Evolutionary conservation across 1,284 basidiomycete genomes (phyloP).

Genomic region (Puccinia hordei): DNA sequence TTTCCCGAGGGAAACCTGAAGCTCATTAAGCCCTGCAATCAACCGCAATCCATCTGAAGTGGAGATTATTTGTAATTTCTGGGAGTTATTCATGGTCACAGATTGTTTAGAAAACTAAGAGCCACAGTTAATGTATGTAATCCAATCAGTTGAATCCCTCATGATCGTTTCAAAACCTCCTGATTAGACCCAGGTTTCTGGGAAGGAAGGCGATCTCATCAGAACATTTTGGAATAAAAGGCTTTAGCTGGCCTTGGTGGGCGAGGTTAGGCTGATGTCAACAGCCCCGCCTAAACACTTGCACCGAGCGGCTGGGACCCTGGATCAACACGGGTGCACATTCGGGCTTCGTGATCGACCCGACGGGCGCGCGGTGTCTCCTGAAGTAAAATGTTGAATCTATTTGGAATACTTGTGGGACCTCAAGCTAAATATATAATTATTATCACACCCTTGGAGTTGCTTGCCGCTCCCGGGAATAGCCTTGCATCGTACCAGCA

Average conservation of each 20-base stretch:
- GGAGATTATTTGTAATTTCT: no score
- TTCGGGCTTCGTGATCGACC: slow-evolving; percentile 8
- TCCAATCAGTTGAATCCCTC: no score
- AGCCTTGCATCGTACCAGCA: not conserved
- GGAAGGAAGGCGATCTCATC: no score
- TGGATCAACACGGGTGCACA: slow-evolving; percentile 7
- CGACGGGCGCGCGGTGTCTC: not conserved
- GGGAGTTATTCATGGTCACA: no score
- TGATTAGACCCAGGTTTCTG: not conserved
- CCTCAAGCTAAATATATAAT: not conserved
- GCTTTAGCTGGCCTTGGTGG: not conserved
- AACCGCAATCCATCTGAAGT: no score
- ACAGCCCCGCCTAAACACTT: not conserved
- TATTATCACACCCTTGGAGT: not conserved
- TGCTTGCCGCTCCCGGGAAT: not conserved
- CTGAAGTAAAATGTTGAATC: slow-evolving; percentile 10
- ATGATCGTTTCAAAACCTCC: no score
- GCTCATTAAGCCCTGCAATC: no score
- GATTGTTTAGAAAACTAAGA: no score
- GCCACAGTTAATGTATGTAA: no score
- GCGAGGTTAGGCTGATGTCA: not conserved
- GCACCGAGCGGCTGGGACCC: not conserved
- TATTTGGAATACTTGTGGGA: not conserved
- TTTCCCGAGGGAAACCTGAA: no score
- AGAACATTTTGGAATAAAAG: no score